phyloP scores from a whole-genome alignment of 2,329 filamentous ascomycete genomes.

The Exserohilum turcica region DNA sequence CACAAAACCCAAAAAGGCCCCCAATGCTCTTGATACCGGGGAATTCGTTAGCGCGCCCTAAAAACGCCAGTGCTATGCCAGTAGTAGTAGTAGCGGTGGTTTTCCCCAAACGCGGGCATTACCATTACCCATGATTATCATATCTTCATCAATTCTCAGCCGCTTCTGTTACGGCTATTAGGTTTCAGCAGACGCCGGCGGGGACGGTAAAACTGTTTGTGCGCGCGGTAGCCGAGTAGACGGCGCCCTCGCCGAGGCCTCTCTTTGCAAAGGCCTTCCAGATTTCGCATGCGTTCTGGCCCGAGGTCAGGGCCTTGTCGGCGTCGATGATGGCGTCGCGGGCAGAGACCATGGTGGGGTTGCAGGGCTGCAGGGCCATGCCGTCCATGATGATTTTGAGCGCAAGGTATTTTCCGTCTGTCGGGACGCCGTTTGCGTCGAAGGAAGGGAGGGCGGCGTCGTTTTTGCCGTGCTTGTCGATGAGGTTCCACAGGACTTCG shows the following conservation, averaged over 20 bases:
- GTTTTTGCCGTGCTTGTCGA: conserved; percentile 62
- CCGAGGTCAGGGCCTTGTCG: conserved; percentile 58
- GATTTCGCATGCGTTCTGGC: conserved; percentile 57
- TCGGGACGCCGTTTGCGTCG: conserved; percentile 53
- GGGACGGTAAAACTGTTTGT: conserved; percentile 34
- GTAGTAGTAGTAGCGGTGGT: too few species aligned
- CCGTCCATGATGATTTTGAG: conserved; percentile 61
- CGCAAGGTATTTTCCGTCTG: conserved; percentile 58
- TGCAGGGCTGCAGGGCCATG: conserved; percentile 63
- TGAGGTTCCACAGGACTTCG: conserved; percentile 63
- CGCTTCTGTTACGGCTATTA: too few species aligned
- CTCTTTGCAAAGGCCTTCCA: conserved; percentile 64
- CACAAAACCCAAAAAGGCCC: too few species aligned
- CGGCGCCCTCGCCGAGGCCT: conserved; percentile 53
- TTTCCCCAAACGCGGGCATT: too few species aligned
- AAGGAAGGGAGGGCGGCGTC: conserved; percentile 52
- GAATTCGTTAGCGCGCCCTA: too few species aligned
- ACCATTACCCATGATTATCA: neutral
- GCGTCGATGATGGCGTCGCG: conserved; percentile 63
- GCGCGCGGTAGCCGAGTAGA: conserved; percentile 25
- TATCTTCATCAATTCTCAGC: neutral
- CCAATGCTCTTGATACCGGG: too few species aligned
- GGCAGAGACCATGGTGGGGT: conserved; percentile 59
- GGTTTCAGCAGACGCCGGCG: conserved; percentile 17
- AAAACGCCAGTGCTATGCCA: too few species aligned